These are phyloP conservation scores for Lyophyllum semitale DNA, from an alignment of 768 basidiomycete species.

Conservation along the genomic window DNA sequence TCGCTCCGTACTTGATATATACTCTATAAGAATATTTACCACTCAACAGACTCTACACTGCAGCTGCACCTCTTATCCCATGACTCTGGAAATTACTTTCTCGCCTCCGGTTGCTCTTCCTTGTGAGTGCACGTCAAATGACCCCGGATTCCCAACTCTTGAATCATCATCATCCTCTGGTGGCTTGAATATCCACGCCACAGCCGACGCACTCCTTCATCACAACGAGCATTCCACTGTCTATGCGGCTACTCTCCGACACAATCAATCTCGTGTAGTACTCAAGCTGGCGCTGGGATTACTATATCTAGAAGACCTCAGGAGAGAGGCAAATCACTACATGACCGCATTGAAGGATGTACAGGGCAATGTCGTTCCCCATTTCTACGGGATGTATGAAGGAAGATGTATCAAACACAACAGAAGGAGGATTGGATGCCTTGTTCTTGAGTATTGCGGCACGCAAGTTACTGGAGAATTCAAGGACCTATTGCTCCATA, in stretches of 20 bases:
- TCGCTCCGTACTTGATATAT: no score
- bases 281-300: not conserved
- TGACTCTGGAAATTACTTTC: no score
- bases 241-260: not conserved
- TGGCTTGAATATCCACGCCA: no score
- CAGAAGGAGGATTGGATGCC: not conserved
- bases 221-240: not conserved
- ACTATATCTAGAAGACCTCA: not conserved
- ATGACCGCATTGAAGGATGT: not conserved
- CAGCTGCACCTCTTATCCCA: no score
- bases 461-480: not conserved
- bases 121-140: no score
- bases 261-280: not conserved
- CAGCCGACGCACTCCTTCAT: not conserved
- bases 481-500: not conserved
- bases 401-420: not conserved
- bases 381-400: not conserved
- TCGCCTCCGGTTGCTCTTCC: no score
- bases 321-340: not conserved
- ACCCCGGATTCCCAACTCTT: no score
- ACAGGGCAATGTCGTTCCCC: not conserved
- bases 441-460: not conserved
- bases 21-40: no score
- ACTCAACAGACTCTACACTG: no score
- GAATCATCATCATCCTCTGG: no score